Conservation (phyloP, 2,329 filamentous ascomycete species). For the Teratosphaeria gauchensis region DNA sequence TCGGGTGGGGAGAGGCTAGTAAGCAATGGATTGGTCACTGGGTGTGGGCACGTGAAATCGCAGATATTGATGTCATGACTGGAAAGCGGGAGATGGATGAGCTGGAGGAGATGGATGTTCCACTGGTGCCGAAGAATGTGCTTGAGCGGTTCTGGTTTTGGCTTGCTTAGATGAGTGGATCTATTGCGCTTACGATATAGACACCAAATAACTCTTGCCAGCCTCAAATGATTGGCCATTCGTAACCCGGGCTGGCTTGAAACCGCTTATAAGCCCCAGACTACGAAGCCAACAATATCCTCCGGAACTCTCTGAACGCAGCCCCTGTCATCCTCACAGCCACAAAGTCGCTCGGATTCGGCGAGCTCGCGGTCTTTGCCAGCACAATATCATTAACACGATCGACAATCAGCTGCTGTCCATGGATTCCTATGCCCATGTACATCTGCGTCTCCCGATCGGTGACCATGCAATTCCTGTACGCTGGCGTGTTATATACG, state of each 20-base stretch:
- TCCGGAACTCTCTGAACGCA: background rate
- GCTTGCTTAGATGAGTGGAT: constrained; percentile 26
- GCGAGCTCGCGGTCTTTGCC: constrained; percentile 9
- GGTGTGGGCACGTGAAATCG: constrained; percentile 21
- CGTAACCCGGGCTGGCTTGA: too few relatives aligned
- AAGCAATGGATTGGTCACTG: constrained; percentile 22
- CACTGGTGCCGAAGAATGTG: constrained; percentile 32
- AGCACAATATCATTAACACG: constrained; percentile 14
- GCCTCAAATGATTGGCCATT: too few relatives aligned
- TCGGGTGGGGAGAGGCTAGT: constrained; percentile 11
- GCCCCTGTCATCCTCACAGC: constrained; percentile 1
- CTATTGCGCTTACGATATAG: background rate
- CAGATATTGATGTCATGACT: constrained; percentile 36
- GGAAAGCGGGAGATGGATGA: constrained; percentile 39
- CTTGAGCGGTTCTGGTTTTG: constrained; percentile 38
- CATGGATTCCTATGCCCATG: constrained; percentile 12
- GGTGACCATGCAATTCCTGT: constrained; percentile 10
- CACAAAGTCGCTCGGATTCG: background rate
- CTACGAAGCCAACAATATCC: background rate
- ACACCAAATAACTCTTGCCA: too few relatives aligned
- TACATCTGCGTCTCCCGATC: constrained; percentile 5
- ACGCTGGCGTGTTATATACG: constrained; percentile 5
- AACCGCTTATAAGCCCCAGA: too few relatives aligned
- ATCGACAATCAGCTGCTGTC: constrained; percentile 15
- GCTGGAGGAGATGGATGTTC: constrained; percentile 32